A percentile compares a stretch with the other conserved stretches of the same genome.
Evolutionary conservation across 2,329 filamentous ascomycete genomes (phyloP).

Genomic region (Pyrenophora tritici-repentis): DNA sequence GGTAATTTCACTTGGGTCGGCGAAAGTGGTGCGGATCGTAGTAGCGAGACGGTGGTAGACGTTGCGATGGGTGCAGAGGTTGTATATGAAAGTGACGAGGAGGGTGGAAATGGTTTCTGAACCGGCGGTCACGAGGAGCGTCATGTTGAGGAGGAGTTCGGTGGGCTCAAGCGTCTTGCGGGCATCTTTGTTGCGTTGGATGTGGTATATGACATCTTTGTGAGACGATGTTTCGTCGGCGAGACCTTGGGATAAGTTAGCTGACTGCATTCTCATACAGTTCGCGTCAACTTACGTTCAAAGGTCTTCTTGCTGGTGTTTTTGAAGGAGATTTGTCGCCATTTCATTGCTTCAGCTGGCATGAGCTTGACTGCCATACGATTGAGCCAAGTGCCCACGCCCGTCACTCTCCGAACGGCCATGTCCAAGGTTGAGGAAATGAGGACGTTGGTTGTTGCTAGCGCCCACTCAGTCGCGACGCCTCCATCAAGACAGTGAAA

Average conservation of each 20-base stretch:
- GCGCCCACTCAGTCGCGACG: not conserved
- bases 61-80: not conserved
- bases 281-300: not conserved
- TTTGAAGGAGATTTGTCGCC: not conserved
- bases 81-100: not conserved
- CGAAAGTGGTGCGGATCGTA: not conserved
- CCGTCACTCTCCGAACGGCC: not conserved
- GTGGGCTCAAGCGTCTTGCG: not conserved
- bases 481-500: conserved; percentile 1
- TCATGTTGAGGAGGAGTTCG: conserved; percentile 1
- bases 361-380: not conserved
- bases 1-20: not conserved
- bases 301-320: not conserved
- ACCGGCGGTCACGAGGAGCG: not conserved
- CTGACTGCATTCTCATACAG: no score
- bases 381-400: not conserved
- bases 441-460: not conserved
- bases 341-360: not conserved
- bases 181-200: not conserved
- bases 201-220: conserved; percentile 1
- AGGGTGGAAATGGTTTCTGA: not conserved
- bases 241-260: no score
- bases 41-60: not conserved
- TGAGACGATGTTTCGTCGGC: not conserved
- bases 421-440: not conserved